Percentiles rank a stretch among this genome's conserved stretches.
phyloP scores from a whole-genome alignment of 352 stramenopile genomes.

The Phytopythium mirpurense region DNA sequence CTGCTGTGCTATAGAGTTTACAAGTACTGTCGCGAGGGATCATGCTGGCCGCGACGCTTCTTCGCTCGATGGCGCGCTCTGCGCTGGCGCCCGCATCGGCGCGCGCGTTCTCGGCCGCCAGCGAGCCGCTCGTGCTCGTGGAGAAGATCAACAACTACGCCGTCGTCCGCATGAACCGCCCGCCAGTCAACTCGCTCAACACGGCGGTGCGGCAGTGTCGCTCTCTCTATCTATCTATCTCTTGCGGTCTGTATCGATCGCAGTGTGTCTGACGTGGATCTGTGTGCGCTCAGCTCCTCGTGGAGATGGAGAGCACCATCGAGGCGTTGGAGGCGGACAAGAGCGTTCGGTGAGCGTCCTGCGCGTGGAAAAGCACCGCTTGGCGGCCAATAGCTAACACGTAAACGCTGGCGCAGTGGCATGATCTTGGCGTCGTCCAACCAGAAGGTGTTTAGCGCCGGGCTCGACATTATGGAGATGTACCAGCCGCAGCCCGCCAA shows the following conservation, averaged over 20 bases:
- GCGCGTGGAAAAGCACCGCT: too few species aligned
- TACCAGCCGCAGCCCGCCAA: slow-evolving; percentile 72
- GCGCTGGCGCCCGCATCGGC: neutral
- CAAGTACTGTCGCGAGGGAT: too few species aligned
- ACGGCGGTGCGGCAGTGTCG: slow-evolving; percentile 26
- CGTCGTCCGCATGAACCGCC: slow-evolving; percentile 73
- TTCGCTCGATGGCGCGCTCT: slow-evolving; percentile 1
- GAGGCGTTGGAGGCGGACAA: slow-evolving; percentile 75
- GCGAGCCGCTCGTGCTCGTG: slow-evolving; percentile 57
- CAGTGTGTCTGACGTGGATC: neutral
- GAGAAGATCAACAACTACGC: slow-evolving; percentile 72
- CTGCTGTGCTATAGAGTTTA: too few species aligned
- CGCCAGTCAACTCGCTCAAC: slow-evolving; percentile 82
- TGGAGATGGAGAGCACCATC: slow-evolving; percentile 62
- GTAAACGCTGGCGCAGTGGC: slow-evolving; percentile 21
- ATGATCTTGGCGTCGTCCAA: slow-evolving; percentile 76
- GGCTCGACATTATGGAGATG: slow-evolving; percentile 92
- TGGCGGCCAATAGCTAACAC: too few species aligned
- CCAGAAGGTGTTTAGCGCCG: slow-evolving; percentile 87
- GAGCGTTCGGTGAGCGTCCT: slow-evolving; percentile 41
- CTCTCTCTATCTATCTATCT: neutral
- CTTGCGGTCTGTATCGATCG: neutral
- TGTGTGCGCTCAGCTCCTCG: slow-evolving; percentile 39
- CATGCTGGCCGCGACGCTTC: slow-evolving; percentile 14
- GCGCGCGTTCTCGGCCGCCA: slow-evolving; percentile 25